phyloP scores from a whole-genome alignment of 805 yeast genomes.

The Isabelozyma heimii region DNA sequence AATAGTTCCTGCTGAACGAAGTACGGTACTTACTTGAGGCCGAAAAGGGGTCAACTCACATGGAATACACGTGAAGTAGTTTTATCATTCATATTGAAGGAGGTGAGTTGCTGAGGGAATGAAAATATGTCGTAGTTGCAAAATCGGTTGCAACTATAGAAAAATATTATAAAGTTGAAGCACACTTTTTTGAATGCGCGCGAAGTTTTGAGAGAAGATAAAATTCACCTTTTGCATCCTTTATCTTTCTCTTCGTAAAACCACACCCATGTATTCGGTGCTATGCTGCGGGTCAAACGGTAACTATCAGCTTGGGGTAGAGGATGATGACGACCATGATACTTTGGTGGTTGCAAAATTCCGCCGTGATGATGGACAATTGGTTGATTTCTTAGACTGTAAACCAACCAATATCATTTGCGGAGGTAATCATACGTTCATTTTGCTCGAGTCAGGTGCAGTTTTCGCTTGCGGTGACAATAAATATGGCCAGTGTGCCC shows the following conservation, averaged over 20 bases:
- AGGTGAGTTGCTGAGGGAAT: no score
- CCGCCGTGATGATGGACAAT: constrained; percentile 1
- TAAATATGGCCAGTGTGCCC: constrained; percentile 47
- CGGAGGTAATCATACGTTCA: constrained; percentile 86
- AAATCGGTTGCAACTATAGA: no score
- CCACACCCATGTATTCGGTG: constrained; percentile 13
- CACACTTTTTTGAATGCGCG: no score
- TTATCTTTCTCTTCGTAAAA: background rate
- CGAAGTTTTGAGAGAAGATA: no score
- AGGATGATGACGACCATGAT: constrained; percentile 45
- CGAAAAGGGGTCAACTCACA: no score
- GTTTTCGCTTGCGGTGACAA: constrained; percentile 63
- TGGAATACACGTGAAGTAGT: constrained; percentile 2
- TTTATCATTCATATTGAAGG: no score
- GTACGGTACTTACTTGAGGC: constrained; percentile 18
- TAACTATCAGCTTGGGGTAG: constrained; percentile 65
- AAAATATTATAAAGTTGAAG: no score
- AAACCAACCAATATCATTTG: constrained; percentile 51
- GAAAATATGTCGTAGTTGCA: no score
- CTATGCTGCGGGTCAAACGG: constrained; percentile 86
- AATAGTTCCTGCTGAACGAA: constrained; percentile 19
- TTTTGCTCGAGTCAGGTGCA: constrained; percentile 52
- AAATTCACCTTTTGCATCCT: background rate
- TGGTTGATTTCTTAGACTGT: constrained; percentile 6
- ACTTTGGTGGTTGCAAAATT: constrained; percentile 6